A percentile compares a stretch with the other conserved stretches of the same genome.
Evolutionary conservation across 1,139 yeast genomes (phyloP).

Genomic region (Wickerhamomyces sp.): DNA sequence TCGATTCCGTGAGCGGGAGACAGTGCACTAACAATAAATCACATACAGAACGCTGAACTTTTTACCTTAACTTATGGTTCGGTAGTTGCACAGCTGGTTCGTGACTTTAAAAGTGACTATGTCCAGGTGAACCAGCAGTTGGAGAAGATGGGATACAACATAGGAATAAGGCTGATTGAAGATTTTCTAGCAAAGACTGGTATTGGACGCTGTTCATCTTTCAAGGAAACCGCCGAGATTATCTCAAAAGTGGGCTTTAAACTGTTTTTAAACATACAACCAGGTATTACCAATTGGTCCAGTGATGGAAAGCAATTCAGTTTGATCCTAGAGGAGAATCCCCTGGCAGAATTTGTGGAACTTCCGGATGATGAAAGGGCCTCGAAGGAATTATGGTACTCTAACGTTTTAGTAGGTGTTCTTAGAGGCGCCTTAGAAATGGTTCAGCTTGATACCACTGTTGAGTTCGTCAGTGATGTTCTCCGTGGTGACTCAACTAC

Average conservation of each 20-base stretch:
- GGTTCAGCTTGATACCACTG: slow-evolving; percentile 93
- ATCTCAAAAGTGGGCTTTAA: slow-evolving; percentile 85
- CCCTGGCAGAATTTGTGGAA: slow-evolving; percentile 92
- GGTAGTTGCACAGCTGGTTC: slow-evolving; percentile 87
- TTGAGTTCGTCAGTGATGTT: slow-evolving; percentile 70
- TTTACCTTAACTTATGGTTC: slow-evolving; percentile 93
- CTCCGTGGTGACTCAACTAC: slow-evolving; percentile 81
- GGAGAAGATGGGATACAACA: slow-evolving; percentile 92
- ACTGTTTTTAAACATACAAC: slow-evolving; percentile 78
- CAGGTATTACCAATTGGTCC: slow-evolving; percentile 74
- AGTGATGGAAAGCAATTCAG: slow-evolving; percentile 71
- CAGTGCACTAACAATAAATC: too few relatives aligned
- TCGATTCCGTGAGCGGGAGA: too few relatives aligned
- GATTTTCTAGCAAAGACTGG: slow-evolving; percentile 89
- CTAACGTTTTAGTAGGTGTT: slow-evolving; percentile 86
- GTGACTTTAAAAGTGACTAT: slow-evolving; percentile 75
- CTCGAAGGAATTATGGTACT: slow-evolving; percentile 79
- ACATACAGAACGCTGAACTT: slow-evolving; percentile 81
- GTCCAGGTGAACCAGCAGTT: slow-evolving; percentile 74
- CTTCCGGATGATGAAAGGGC: slow-evolving; percentile 75
- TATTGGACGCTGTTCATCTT: slow-evolving; percentile 70
- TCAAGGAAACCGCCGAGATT: slow-evolving; percentile 85
- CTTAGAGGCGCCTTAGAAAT: slow-evolving; percentile 87
- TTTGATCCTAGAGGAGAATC: slow-evolving; percentile 75
- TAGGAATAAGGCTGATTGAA: slow-evolving; percentile 86